phyloP scores from a whole-genome alignment of 768 basidiomycete species.

The Lentinula edodes region DNA sequence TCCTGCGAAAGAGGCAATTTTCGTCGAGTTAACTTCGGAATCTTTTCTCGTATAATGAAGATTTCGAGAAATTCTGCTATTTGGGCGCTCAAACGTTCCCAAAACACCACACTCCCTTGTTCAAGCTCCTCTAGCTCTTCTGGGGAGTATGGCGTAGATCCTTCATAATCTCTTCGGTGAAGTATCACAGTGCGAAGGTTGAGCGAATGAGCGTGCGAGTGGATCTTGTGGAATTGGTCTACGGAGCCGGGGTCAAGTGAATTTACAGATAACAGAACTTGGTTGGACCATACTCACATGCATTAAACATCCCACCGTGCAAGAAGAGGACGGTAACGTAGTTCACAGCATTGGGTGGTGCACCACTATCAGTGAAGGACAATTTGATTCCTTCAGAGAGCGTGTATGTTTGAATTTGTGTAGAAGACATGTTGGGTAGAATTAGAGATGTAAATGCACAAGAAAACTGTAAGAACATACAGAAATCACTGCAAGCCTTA shows the following conservation, averaged over 20 bases:
- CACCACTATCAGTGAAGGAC: slow-evolving; percentile 8
- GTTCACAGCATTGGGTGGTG: slow-evolving; percentile 1
- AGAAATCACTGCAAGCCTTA: too few relatives aligned
- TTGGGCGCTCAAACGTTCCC: slow-evolving; percentile 13
- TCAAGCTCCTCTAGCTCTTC: slow-evolving; percentile 14
- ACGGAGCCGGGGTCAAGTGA: not conserved
- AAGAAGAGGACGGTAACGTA: slow-evolving; percentile 18
- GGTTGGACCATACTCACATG: slow-evolving; percentile 8
- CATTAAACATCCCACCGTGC: slow-evolving; percentile 17
- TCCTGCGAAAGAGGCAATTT: not conserved
- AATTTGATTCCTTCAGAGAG: slow-evolving; percentile 5
- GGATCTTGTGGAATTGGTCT: slow-evolving; percentile 13
- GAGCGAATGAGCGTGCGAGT: slow-evolving; percentile 4
- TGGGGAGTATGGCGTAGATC: slow-evolving; percentile 16
- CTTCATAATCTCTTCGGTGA: slow-evolving; percentile 18
- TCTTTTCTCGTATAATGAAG: slow-evolving; percentile 11
- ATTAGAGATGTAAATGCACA: not conserved
- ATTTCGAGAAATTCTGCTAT: slow-evolving; percentile 13
- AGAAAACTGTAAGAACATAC: too few relatives aligned
- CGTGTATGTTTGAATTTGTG: not conserved
- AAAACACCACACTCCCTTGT: slow-evolving; percentile 8
- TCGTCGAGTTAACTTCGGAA: slow-evolving; percentile 9
- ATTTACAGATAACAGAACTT: not conserved
- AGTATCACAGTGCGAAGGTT: slow-evolving; percentile 16
- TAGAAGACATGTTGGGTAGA: not conserved